Percentiles rank a stretch among this genome's conserved stretches.
Evolutionary conservation across 352 stramenopile genomes (phyloP).

Genomic region (Globisporangium paroecandrum): DNA sequence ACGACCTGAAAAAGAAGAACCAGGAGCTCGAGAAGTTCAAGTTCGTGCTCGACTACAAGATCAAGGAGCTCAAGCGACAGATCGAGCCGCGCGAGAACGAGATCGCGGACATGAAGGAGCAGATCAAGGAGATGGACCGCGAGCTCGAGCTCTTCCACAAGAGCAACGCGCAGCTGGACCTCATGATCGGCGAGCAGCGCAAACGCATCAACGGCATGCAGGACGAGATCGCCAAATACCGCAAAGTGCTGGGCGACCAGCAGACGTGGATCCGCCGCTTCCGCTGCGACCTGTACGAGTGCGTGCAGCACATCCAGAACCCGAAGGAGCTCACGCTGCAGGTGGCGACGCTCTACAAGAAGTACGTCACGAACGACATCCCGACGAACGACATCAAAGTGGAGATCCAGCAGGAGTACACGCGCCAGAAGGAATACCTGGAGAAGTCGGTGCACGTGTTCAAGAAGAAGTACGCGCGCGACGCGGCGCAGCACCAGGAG

Average conservation of each 20-base stretch:
- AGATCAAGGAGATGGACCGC: constrained; percentile 95
- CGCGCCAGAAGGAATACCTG: constrained; percentile 90
- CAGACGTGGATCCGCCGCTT: constrained; percentile 74
- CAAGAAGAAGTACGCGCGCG: constrained; percentile 83
- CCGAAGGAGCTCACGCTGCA: constrained; percentile 71
- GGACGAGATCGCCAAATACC: constrained; percentile 61
- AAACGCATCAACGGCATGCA: constrained; percentile 86
- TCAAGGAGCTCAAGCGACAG: constrained; percentile 93
- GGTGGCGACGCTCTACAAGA: constrained; percentile 72
- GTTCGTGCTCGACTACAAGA: constrained; percentile 96
- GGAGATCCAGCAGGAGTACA: constrained; percentile 85
- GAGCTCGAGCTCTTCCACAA: constrained; percentile 95
- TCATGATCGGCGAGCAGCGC: constrained; percentile 92
- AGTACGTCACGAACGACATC: constrained; percentile 52
- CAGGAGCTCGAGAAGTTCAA: constrained; percentile 96
- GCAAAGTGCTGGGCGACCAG: constrained; percentile 57
- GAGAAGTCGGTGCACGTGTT: constrained; percentile 90
- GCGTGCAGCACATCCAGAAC: constrained; percentile 73
- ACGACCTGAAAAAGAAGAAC: constrained; percentile 95
- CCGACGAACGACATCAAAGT: constrained; percentile 50
- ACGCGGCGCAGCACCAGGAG: constrained; percentile 58
- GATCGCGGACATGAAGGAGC: constrained; percentile 91
- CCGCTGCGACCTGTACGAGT: constrained; percentile 81
- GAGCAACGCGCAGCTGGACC: constrained; percentile 88
- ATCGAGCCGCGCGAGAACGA: constrained; percentile 94